phyloP scores from a whole-genome alignment of 352 stramenopile species.

The Elongisporangium prolatum region DNA sequence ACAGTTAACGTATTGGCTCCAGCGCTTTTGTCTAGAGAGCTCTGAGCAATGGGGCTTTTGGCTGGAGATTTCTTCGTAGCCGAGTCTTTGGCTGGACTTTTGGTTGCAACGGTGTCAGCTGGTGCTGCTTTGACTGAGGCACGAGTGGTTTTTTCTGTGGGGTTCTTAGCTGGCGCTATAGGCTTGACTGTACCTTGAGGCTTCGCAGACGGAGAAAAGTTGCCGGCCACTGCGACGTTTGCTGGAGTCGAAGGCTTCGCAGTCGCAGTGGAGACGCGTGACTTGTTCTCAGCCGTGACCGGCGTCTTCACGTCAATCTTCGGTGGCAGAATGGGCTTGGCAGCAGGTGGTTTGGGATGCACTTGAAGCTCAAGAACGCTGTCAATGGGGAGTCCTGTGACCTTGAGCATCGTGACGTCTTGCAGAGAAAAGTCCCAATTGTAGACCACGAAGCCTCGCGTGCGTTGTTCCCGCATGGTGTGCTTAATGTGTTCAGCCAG shows the following conservation, averaged over 20 bases:
- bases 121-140: too few species aligned
- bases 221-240: too few species aligned
- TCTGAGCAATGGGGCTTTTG: background rate
- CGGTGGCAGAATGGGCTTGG: background rate
- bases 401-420: conserved; percentile 45
- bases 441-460: conserved; percentile 47
- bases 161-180: too few species aligned
- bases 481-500: conserved; percentile 11
- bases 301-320: background rate
- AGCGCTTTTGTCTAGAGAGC: conserved; percentile 2
- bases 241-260: background rate
- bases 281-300: background rate
- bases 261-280: background rate
- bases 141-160: too few species aligned
- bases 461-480: conserved; percentile 10
- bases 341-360: conserved; percentile 1
- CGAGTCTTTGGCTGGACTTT: too few species aligned
- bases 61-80: conserved; percentile 2
- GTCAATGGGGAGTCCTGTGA: conserved; percentile 38
- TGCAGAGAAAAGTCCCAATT: conserved; percentile 44
- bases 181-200: too few species aligned
- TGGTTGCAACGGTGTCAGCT: too few species aligned
- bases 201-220: too few species aligned
- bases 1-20: conserved; percentile 1
- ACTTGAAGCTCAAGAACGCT: conserved; percentile 53